Evolutionary conservation across 345 rosid genomes (phyloP).

Genomic region (Litchi chinensis): DNA sequence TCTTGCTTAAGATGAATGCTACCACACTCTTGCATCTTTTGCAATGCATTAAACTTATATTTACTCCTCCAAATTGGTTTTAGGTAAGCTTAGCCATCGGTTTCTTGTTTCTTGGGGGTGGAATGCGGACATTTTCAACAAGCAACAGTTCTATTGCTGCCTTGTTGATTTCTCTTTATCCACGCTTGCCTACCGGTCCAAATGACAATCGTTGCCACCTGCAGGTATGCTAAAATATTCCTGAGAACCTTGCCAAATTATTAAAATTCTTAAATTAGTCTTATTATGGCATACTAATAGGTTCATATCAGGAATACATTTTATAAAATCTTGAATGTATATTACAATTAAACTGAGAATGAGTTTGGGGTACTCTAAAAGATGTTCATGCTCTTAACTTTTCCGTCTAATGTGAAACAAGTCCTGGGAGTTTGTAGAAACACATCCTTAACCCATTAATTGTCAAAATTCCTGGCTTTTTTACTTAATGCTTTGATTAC

Average conservation of each 20-base stretch:
- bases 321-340: not conserved
- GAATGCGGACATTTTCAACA: conserved; percentile 86
- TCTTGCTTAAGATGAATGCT: conserved; percentile 7
- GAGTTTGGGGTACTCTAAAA: not conserved
- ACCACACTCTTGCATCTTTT: not conserved
- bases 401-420: not conserved
- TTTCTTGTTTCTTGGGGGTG: conserved; percentile 98
- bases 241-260: not conserved
- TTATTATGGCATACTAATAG: not conserved
- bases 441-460: not conserved
- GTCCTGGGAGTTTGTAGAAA: not conserved
- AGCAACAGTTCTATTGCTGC: conserved; percentile 82
- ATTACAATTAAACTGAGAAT: not conserved
- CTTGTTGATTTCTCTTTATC: conserved; percentile 85
- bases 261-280: not conserved
- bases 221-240: conserved; percentile 58
- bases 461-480: not conserved
- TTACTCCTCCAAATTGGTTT: conserved; percentile 16
- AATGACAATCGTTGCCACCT: conserved; percentile 99
- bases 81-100: conserved; percentile 95
- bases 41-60: conserved; percentile 17
- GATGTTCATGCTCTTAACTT: not conserved
- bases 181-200: conserved; percentile 94
- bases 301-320: not conserved
- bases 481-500: not conserved